Percentiles rank a stretch among this genome's conserved stretches.
Conservation (phyloP, 768 basidiomycete species). For the Naganishia vaughanmartiniae region DNA sequence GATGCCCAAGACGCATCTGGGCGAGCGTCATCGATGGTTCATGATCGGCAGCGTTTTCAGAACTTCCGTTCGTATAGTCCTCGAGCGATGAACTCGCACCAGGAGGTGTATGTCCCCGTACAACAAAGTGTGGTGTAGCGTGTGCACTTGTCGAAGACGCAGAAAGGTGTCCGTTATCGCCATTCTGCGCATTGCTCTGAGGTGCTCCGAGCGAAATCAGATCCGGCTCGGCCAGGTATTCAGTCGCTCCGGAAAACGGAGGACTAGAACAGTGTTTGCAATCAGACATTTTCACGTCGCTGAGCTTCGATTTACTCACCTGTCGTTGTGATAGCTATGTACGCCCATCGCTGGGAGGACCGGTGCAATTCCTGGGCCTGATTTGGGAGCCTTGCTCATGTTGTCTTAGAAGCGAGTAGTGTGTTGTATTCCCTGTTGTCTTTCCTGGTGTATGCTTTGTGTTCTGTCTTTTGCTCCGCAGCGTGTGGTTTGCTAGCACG, state of each 20-base stretch:
- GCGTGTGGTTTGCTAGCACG: neutral
- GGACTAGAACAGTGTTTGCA: neutral
- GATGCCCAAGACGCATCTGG: neutral
- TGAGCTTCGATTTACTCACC: neutral
- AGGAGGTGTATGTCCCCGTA: neutral
- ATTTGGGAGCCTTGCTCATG: constrained; percentile 20
- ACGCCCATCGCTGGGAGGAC: constrained; percentile 49
- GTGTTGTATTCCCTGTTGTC: neutral
- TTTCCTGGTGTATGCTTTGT: neutral
- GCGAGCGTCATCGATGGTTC: neutral
- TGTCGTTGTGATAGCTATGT: constrained; percentile 45
- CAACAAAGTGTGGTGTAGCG: constrained; percentile 13
- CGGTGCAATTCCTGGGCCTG: constrained; percentile 39
- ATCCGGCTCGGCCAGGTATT: constrained; percentile 28
- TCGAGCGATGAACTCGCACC: neutral
- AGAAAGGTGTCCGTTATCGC: constrained; percentile 3
- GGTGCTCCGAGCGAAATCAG: constrained; percentile 6
- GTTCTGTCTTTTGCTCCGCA: neutral
- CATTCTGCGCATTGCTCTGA: neutral
- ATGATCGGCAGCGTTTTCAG: neutral
- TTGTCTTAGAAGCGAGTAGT: neutral
- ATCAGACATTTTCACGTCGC: neutral
- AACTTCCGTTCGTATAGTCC: neutral
- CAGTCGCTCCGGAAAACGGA: constrained; percentile 32
- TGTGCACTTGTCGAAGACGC: neutral